Conservation (phyloP, 148 eudicot species). For the Spergularia marina region DNA sequence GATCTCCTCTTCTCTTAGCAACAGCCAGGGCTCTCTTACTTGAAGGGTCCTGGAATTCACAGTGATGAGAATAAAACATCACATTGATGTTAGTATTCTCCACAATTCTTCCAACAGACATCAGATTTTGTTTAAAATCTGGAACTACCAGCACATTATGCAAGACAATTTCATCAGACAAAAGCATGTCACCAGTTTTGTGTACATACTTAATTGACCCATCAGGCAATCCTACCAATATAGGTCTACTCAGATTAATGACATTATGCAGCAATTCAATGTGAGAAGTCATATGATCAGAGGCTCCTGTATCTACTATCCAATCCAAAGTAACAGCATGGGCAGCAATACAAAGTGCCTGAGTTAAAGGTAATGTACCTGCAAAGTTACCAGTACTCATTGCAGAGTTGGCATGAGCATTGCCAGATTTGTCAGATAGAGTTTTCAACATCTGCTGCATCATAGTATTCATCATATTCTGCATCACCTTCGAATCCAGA, state of each 20-base stretch:
- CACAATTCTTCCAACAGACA: background rate
- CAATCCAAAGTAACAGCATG: background rate
- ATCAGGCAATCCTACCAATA: background rate
- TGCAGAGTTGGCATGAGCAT: background rate
- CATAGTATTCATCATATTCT: background rate
- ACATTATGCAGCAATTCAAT: background rate
- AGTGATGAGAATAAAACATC: background rate
- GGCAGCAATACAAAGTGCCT: background rate
- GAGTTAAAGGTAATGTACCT: background rate
- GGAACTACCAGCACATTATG: background rate
- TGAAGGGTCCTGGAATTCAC: background rate
- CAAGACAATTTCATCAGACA: background rate
- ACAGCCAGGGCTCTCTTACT: background rate
- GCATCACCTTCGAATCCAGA: no score
- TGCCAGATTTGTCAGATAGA: background rate
- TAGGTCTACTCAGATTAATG: background rate
- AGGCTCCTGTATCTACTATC: slow-evolving; percentile 8
- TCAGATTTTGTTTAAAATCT: background rate
- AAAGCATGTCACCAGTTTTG: background rate
- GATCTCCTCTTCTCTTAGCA: background rate
- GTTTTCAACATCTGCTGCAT: background rate
- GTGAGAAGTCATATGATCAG: slow-evolving; percentile 8
- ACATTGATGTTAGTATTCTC: background rate
- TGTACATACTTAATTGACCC: background rate
- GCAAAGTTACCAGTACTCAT: background rate